phyloP scores from a whole-genome alignment of 805 yeast species.

The Naumovozyma baii region DNA sequence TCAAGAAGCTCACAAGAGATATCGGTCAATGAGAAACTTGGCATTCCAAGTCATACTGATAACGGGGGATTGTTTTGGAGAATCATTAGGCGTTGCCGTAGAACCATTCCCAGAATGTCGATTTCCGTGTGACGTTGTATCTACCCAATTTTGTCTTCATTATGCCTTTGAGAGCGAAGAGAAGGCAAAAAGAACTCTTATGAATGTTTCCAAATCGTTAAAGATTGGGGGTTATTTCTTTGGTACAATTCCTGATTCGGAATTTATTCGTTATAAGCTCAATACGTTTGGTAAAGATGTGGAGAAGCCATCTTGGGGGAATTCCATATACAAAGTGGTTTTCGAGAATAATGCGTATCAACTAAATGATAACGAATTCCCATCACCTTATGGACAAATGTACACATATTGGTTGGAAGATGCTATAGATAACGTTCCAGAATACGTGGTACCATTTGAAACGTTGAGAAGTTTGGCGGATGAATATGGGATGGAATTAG shows the following conservation, averaged over 20 bases:
- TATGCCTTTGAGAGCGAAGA: slow-evolving; percentile 86
- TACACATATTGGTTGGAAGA: slow-evolving; percentile 78
- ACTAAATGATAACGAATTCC: slow-evolving; percentile 65
- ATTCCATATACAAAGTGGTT: slow-evolving; percentile 68
- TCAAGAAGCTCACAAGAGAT: slow-evolving; percentile 73
- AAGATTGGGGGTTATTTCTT: slow-evolving; percentile 78
- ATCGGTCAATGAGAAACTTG: slow-evolving; percentile 42
- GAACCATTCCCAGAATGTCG: slow-evolving; percentile 54
- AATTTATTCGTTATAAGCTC: slow-evolving; percentile 63
- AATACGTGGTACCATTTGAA: slow-evolving; percentile 92
- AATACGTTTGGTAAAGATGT: slow-evolving; percentile 40
- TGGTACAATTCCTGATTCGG: slow-evolving; percentile 92
- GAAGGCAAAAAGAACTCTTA: slow-evolving; percentile 61
- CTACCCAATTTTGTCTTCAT: slow-evolving; percentile 88
- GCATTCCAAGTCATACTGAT: slow-evolving; percentile 76
- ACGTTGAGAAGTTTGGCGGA: slow-evolving; percentile 73
- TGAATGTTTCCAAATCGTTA: slow-evolving; percentile 67
- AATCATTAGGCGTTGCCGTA: slow-evolving; percentile 57
- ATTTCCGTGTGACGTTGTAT: slow-evolving; percentile 80
- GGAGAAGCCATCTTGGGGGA: slow-evolving; percentile 64
- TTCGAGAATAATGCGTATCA: slow-evolving; percentile 58
- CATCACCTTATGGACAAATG: slow-evolving; percentile 71
- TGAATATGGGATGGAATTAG: slow-evolving; percentile 66
- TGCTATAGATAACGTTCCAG: slow-evolving; percentile 95
- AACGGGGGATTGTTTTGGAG: slow-evolving; percentile 85